phyloP scores from a whole-genome alignment of 1,139 yeast species.

The Blastobotrys indianensis region DNA sequence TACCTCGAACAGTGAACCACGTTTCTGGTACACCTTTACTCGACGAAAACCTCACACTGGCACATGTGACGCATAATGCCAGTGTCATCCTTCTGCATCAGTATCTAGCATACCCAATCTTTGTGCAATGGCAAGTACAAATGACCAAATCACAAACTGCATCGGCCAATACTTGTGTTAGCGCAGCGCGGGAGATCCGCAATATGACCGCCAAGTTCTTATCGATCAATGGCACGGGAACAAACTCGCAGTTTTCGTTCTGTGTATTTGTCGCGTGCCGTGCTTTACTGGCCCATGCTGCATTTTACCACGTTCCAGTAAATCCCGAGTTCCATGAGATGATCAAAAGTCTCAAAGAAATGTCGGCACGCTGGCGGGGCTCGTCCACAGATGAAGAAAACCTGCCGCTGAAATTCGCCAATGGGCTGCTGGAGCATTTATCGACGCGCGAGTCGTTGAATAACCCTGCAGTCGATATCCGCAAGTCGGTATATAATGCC shows the following conservation, averaged over 20 bases:
- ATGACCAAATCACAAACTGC: slow-evolving; percentile 10
- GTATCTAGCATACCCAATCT: slow-evolving; percentile 20
- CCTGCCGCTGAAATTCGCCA: slow-evolving; percentile 12
- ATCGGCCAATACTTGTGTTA: slow-evolving; percentile 17
- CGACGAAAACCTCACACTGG: slow-evolving; percentile 25
- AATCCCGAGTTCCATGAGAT: slow-evolving; percentile 17
- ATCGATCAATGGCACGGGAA: slow-evolving; percentile 14
- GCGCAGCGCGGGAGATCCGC: slow-evolving; percentile 21
- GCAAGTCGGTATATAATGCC: not conserved
- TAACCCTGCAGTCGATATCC: not conserved
- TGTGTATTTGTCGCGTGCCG: slow-evolving; percentile 23
- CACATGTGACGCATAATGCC: slow-evolving; percentile 26
- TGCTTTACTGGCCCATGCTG: slow-evolving; percentile 20
- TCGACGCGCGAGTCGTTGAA: not conserved
- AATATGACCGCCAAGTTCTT: slow-evolving; percentile 18
- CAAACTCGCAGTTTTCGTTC: slow-evolving; percentile 21
- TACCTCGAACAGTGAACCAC: slow-evolving; percentile 1
- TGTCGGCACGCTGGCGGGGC: slow-evolving; percentile 21
- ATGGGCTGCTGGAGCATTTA: slow-evolving; percentile 3
- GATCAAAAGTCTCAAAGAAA: slow-evolving; percentile 17
- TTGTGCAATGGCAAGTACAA: slow-evolving; percentile 11
- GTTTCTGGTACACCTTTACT: slow-evolving; percentile 12
- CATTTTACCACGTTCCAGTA: slow-evolving; percentile 12
- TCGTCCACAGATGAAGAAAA: slow-evolving; percentile 11
- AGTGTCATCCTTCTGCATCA: slow-evolving; percentile 25